Conservation (phyloP, 2,329 filamentous ascomycete species). For the Calonectria hongkongensis region DNA sequence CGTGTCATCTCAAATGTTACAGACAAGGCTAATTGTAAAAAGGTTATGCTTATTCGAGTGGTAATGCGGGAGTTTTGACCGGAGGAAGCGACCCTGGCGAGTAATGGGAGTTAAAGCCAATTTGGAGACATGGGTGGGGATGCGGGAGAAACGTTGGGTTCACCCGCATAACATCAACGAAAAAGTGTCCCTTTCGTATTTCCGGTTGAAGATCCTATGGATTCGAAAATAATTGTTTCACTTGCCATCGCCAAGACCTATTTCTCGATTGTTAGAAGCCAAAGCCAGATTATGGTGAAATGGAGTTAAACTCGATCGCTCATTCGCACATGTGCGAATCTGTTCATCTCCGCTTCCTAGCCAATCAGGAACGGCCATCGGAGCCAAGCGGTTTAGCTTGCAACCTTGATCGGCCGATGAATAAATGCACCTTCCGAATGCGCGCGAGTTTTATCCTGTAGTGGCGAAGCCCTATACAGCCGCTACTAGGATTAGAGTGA, state of each 20-base stretch:
- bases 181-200: not conserved
- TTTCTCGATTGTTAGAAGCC: not conserved
- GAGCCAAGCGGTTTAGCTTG: not conserved
- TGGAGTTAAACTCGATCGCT: not conserved
- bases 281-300: not conserved
- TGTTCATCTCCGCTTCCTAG: not conserved
- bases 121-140: no score
- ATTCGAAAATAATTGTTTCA: not conserved
- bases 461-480: conserved; percentile 3
- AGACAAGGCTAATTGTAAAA: no score
- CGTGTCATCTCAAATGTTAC: no score
- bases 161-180: not conserved
- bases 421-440: conserved; percentile 16
- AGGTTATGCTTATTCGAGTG: no score
- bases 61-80: no score
- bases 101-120: no score
- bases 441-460: no score
- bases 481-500: not conserved
- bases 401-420: conserved; percentile 3
- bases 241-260: not conserved
- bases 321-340: not conserved
- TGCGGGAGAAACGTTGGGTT: no score
- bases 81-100: no score
- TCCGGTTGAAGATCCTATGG: not conserved
- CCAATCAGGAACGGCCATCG: not conserved